Conservation (phyloP, 352 stramenopile species). For the Globisporangium cylindrosporum region DNA sequence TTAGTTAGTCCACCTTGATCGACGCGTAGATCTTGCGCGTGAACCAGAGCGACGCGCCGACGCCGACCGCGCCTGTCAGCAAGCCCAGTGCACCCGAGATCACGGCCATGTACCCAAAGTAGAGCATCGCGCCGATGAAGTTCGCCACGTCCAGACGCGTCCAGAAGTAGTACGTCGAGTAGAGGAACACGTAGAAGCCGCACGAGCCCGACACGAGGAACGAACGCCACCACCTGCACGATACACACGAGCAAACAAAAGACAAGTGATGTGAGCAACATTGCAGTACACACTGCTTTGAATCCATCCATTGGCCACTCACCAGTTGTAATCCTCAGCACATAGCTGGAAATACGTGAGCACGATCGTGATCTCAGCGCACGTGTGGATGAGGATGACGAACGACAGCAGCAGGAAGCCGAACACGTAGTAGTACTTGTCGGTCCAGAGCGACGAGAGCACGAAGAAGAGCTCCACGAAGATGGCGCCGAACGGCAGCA, state of each 20-base stretch:
- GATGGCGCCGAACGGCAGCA: conserved; percentile 99
- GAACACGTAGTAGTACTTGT: conserved; percentile 99
- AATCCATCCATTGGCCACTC: conserved; percentile 18
- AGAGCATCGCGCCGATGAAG: conserved; percentile 90
- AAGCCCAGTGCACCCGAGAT: conserved; percentile 96
- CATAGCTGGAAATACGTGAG: conserved; percentile 99
- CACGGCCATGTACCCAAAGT: conserved; percentile 99
- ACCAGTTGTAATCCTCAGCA: conserved; percentile 99
- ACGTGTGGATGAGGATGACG: conserved; percentile 98
- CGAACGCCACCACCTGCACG: conserved; percentile 96
- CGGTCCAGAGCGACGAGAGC: conserved; percentile 96
- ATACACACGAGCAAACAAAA: not conserved
- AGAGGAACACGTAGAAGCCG: conserved; percentile 98
- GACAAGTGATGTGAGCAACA: not conserved
- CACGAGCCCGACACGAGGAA: conserved; percentile 97
- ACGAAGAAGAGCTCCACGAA: conserved; percentile 99
- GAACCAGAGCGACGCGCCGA: conserved; percentile 98
- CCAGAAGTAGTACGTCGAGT: conserved; percentile 98
- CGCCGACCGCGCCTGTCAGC: conserved; percentile 95
- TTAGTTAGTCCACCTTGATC: conserved; percentile 94
- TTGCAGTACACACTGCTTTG: conserved; percentile 6
- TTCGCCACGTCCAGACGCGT: conserved; percentile 94
- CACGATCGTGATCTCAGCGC: conserved; percentile 99
- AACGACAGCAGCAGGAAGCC: conserved; percentile 99
- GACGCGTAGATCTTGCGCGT: conserved; percentile 97